Conservation (phyloP, 345 rosid genomes). For the Linum trigynum region DNA sequence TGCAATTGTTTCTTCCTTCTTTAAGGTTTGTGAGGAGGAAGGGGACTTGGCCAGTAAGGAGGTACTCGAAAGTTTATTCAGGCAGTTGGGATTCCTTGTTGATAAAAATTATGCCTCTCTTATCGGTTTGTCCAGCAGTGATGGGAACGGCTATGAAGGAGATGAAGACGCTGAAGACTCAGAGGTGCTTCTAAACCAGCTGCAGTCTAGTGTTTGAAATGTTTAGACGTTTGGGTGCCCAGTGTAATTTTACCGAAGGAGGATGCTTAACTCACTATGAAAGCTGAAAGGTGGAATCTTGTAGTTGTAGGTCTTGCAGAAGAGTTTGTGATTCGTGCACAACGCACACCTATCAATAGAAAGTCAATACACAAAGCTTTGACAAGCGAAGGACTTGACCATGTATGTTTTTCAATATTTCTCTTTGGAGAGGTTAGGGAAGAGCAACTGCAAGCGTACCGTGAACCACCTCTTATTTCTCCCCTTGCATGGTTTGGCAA, state of each 20-base stretch:
- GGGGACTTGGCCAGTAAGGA: conserved; percentile 42
- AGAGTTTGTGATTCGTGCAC: too few relatives aligned
- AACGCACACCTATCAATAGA: too few relatives aligned
- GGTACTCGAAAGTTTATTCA: conserved; percentile 39
- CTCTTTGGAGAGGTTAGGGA: too few relatives aligned
- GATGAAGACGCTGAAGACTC: conserved; percentile 21
- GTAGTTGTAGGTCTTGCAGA: too few relatives aligned
- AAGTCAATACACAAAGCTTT: too few relatives aligned
- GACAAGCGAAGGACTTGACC: too few relatives aligned
- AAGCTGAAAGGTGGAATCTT: too few relatives aligned
- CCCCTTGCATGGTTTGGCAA: too few relatives aligned
- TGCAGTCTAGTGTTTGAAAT: conserved; percentile 32
- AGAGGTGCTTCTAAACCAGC: conserved; percentile 35
- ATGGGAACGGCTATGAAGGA: not conserved
- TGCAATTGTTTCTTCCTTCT: conserved; percentile 36
- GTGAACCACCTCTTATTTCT: too few relatives aligned
- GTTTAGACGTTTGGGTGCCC: not conserved
- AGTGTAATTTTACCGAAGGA: not conserved
- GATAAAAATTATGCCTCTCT: conserved; percentile 39
- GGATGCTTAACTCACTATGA: conserved; percentile 1
- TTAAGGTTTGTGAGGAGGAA: conserved; percentile 57
- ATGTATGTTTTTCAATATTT: too few relatives aligned
- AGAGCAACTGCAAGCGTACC: too few relatives aligned
- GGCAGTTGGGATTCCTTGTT: conserved; percentile 44
- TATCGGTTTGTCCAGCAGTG: conserved; percentile 26